Percentiles rank a stretch among this genome's conserved stretches.
phyloP scores from a whole-genome alignment of 2,329 filamentous ascomycete species.

The Ophiostoma montium region DNA sequence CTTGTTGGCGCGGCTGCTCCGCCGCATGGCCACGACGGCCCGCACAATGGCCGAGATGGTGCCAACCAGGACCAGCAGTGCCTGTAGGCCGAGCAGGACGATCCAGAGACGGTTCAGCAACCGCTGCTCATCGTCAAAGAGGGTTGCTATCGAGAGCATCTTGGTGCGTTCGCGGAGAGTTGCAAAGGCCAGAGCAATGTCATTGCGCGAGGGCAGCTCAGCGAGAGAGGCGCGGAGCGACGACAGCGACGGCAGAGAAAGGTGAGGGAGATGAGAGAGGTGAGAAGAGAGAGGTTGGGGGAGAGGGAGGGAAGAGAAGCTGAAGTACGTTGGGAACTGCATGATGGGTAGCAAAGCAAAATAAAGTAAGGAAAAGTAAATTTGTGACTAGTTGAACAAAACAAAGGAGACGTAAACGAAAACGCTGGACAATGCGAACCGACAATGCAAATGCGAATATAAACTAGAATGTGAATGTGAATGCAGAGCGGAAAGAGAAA shows the following conservation, averaged over 20 bases:
- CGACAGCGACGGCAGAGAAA: background rate
- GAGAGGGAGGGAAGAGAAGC: background rate
- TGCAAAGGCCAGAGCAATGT: background rate
- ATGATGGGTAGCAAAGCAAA: background rate
- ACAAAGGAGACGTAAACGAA: background rate
- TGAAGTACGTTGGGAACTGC: conserved; percentile 1
- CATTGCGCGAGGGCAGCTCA: background rate
- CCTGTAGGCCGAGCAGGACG: conserved; percentile 17
- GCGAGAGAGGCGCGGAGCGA: background rate
- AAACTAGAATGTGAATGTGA: background rate
- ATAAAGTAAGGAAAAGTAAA: background rate
- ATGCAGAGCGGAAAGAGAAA: background rate
- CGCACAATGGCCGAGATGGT: conserved; percentile 8
- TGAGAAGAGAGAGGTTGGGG: background rate
- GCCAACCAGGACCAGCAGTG: conserved; percentile 16
- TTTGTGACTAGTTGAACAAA: no score
- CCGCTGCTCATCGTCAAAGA: conserved; percentile 17
- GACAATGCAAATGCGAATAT: background rate
- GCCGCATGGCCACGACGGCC: conserved; percentile 5
- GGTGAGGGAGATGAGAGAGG: background rate
- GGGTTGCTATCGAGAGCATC: conserved; percentile 12
- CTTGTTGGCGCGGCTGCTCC: background rate
- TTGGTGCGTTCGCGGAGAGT: conserved; percentile 1
- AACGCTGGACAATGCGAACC: conserved; percentile 1
- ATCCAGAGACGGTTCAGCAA: conserved; percentile 20